Evolutionary conservation across 2,329 filamentous ascomycete genomes (phyloP), one percentile per base, ranked within the genome.

Genomic region (Tolypocladium amazonense): DNA sequence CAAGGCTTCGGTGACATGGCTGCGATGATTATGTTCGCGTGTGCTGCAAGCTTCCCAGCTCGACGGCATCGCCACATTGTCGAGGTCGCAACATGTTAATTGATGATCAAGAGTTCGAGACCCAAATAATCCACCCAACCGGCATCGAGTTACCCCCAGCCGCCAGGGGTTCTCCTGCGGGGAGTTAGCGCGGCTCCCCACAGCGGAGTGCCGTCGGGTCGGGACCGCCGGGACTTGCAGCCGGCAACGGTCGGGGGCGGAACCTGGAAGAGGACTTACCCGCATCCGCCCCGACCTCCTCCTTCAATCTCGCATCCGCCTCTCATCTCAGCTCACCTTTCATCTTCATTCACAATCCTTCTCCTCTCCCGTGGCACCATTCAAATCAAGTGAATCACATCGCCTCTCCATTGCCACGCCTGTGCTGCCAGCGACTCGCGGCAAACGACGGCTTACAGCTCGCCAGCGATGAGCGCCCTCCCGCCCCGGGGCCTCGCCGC

Each of bases 401-500:
- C 11, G 39, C 20, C n/a, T n/a, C 20, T 43, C 7, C 9, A 9
- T 25, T 15, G n/a, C 43, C 3, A 4, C 43, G 43, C 23, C 43
- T 12, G 43, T 25, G 11, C 35, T 37, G 35, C 35, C 12, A 3
- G n/a, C n/a, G 25, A 45, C 11, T 4, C 23, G 45, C 45, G 25
- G 45, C 45, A 27, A 25, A 14, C 41, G 18, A 35, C 33, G 33
- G 33, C 33, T 35, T 9, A 9, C 30, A 33, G 30, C 30, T 7
- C 30, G 8, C 41, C 23, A 45, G 43, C 25, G 7, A 52, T 52
- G 47, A 52, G 47, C 33, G 39, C 33, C 23, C 37, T 56, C 14
- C 58, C 43, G 25, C 64, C 68, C 61, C 67, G 67, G 47, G 90
- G 90, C 69, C 79, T 93, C 63, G 84, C 86, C 66, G 83, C 88